These are phyloP conservation scores for Calonectria multiphialidica DNA, from an alignment of 2,329 filamentous ascomycete genomes.

Conservation along the genomic window DNA sequence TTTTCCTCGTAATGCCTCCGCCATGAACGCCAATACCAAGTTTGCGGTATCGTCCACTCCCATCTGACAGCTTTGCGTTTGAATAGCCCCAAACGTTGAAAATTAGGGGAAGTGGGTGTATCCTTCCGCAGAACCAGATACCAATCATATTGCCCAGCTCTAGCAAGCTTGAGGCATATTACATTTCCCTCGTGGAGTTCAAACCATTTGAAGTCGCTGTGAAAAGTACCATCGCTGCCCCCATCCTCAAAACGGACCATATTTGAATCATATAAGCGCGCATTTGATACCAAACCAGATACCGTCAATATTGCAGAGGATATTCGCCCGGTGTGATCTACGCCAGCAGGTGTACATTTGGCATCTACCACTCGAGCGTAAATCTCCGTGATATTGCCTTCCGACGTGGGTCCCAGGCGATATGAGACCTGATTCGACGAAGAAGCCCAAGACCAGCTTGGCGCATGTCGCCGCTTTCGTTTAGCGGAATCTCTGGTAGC, in stretches of 20 bases:
- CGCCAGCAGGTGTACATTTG: not conserved
- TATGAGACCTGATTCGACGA: constrained; percentile 3
- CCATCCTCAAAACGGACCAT: no score
- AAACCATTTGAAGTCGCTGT: not conserved
- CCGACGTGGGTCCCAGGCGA: not conserved
- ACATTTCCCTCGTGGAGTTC: no score
- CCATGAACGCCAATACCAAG: no score
- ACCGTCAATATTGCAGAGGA: not conserved
- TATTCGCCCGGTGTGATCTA: not conserved
- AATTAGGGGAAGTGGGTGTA: no score
- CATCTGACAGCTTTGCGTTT: no score
- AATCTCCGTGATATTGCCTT: not conserved
- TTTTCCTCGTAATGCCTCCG: no score
- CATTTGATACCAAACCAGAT: not conserved
- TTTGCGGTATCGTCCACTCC: no score
- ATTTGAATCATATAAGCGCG: no score
- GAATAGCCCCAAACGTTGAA: no score
- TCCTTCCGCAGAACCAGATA: no score
- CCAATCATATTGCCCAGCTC: no score
- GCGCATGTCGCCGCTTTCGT: constrained; percentile 13
- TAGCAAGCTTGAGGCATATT: no score
- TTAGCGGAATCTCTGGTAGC: not conserved
- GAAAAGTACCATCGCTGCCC: not conserved
- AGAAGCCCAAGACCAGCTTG: constrained; percentile 28
- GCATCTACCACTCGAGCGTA: not conserved